Evolutionary conservation across 176 grass and related monocot species (phyloP).

Genomic region (Alopecurus myosuroides): DNA sequence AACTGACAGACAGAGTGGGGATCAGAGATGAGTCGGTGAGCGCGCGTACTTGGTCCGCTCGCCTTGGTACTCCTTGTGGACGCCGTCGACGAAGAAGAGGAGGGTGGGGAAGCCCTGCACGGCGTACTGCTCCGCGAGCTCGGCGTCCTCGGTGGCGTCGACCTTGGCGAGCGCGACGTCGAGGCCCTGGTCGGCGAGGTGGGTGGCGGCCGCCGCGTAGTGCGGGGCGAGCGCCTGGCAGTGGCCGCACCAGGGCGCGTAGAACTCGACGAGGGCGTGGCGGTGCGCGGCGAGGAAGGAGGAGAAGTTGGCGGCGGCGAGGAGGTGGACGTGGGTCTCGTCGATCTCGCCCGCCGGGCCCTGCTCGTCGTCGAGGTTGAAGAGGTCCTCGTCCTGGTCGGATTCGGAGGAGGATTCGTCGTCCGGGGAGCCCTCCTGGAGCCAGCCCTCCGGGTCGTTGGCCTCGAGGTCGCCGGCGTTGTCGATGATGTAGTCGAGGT

Average conservation of each 20-base stretch:
- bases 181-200: background rate
- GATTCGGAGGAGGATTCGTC: background rate
- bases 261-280: constrained; percentile 96
- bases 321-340: constrained; percentile 66
- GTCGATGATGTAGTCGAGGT: constrained; percentile 31
- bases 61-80: no score
- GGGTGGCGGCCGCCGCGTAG: background rate
- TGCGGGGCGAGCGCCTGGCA: constrained; percentile 56
- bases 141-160: constrained; percentile 82
- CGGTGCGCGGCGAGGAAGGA: constrained; percentile 44
- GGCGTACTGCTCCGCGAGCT: constrained; percentile 71
- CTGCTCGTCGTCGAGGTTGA: background rate
- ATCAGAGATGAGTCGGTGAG: no score
- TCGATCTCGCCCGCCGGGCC: constrained; percentile 28
- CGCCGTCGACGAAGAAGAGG: no score
- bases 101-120: constrained; percentile 12
- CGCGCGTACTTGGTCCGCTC: no score
- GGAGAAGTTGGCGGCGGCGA: constrained; percentile 75
- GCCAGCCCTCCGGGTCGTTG: constrained; percentile 34
- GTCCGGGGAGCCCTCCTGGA: constrained; percentile 5
- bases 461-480: constrained; percentile 18
- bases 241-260: constrained; percentile 92
- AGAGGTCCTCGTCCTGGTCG: constrained; percentile 18
- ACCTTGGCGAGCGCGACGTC: constrained; percentile 79
- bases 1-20: no score